phyloP scores from a whole-genome alignment of 169 alveolate species.

The Cryptosporidium sp. region DNA sequence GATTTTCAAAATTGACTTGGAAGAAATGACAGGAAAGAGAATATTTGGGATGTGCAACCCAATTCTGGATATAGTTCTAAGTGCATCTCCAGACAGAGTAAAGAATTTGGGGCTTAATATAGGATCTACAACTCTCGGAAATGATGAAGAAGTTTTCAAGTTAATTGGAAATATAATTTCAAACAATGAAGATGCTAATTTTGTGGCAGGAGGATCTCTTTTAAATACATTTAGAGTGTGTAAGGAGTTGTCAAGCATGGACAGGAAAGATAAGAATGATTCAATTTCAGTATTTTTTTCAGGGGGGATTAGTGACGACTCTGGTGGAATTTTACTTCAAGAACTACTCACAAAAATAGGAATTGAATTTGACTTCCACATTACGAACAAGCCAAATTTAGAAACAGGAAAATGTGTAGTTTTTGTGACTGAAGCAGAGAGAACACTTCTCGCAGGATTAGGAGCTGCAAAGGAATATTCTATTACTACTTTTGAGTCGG shows the following conservation, averaged over 20 bases:
- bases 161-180: conserved; percentile 17
- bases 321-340: conserved; percentile 61
- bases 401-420: conserved; percentile 62
- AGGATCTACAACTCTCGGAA: conserved; percentile 52
- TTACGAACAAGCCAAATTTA: conserved; percentile 11
- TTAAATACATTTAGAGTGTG: conserved; percentile 63
- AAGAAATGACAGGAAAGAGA: conserved; percentile 23
- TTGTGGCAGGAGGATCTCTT: conserved; percentile 73
- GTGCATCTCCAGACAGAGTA: background rate
- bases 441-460: conserved; percentile 48
- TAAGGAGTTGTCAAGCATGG: conserved; percentile 28
- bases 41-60: conserved; percentile 71
- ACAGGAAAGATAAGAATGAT: conserved; percentile 10
- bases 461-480: conserved; percentile 73
- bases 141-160: conserved; percentile 57
- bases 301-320: conserved; percentile 62
- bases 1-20: background rate
- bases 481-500: conserved; percentile 10
- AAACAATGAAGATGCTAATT: conserved; percentile 38
- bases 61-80: conserved; percentile 34
- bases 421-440: conserved; percentile 54
- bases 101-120: conserved; percentile 24
- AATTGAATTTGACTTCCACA: conserved; percentile 44
- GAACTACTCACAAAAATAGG: conserved; percentile 26
- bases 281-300: conserved; percentile 35